Base-by-base conservation (phyloP, 2,329 filamentous ascomycete species). In the Colletotrichum tamarilloi region DNA sequence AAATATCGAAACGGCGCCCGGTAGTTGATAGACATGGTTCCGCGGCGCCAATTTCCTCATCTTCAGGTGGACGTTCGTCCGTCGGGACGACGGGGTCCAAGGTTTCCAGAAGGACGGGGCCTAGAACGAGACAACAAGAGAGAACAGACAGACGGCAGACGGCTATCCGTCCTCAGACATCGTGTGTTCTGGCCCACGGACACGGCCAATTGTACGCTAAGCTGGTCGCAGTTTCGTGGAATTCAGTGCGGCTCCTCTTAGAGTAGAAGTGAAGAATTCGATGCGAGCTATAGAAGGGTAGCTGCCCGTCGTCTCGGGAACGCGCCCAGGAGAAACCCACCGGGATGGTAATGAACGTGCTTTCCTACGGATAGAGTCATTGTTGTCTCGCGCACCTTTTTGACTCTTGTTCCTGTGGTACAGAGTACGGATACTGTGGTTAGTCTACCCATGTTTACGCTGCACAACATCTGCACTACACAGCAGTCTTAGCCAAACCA, bases 401-500 rank as follows among this genome's bases (percentile, higher is more conserved):
- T 14, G 35, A 38, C 38, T 16, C 5, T 12, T 38, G 38, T 42
- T 42, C 14, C 14, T 42, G 14, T 42, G 38, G 38, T 42, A 42
- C 38, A 14, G 32, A 35, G 32, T 12, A 35, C 32, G 32, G 38
- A 42, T 16, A 42, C 38, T 42, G 38, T 42, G 14, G 38, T 42
- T 35, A 42, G 38, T 16, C 38, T 30, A 72, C 58, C 5, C 30
- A 57, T 5, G 14, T 5, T 19, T 56, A 52, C 26, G 32, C 28
- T 38, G 62, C 53, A 55, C 59, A 53, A 52, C 70, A 58, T 49
- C 60, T 70, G 49, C 70, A 70, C 67, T 70, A 38, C 70, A 73
- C 67, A 65, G 67, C 67, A 62, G 55, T 70, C 26, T 62, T 70
- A 65, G 67, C 62, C 35, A 24, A 28, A 35, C 26, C 38, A 68